A percentile compares a stretch with the other conserved stretches of the same genome.
Conservation (phyloP, 345 rosid genomes). For the Stellera chamaejasme region DNA sequence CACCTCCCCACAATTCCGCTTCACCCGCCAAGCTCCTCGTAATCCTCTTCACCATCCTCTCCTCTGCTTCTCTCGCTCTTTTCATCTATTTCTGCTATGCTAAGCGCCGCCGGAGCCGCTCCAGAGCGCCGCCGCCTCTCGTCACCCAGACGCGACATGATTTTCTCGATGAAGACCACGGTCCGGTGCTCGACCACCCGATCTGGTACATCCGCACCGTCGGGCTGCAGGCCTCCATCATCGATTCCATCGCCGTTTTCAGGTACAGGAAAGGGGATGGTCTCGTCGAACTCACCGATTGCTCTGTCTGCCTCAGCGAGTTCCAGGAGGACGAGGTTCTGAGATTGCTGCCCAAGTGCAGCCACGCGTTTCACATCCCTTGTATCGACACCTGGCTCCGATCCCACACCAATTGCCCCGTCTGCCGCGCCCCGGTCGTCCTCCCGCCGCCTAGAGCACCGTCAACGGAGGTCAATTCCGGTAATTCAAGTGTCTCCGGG, state of each 20-base stretch:
- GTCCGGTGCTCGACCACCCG: slow-evolving; percentile 41
- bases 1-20: neutral
- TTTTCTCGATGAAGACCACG: slow-evolving; percentile 31
- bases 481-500: slow-evolving; percentile 1
- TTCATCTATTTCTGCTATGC: slow-evolving; percentile 17
- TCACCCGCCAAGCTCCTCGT: slow-evolving; percentile 18
- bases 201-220: slow-evolving; percentile 59
- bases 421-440: slow-evolving; percentile 52
- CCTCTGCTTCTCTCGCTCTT: slow-evolving; percentile 24
- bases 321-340: slow-evolving; percentile 44
- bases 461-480: slow-evolving; percentile 3
- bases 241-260: slow-evolving; percentile 36
- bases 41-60: slow-evolving; percentile 18
- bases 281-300: slow-evolving; percentile 54
- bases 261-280: slow-evolving; percentile 39
- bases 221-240: slow-evolving; percentile 43
- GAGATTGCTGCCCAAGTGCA: slow-evolving; percentile 59
- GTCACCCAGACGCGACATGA: slow-evolving; percentile 17
- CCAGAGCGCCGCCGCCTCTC: slow-evolving; percentile 7
- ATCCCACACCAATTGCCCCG: slow-evolving; percentile 53
- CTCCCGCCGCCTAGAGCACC: neutral
- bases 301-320: slow-evolving; percentile 63
- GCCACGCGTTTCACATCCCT: slow-evolving; percentile 57
- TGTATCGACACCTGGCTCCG: slow-evolving; percentile 73
- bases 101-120: slow-evolving; percentile 10